Conservation (phyloP, 2,329 filamentous ascomycete genomes). For the Lasiodiplodia hormozganensis region DNA sequence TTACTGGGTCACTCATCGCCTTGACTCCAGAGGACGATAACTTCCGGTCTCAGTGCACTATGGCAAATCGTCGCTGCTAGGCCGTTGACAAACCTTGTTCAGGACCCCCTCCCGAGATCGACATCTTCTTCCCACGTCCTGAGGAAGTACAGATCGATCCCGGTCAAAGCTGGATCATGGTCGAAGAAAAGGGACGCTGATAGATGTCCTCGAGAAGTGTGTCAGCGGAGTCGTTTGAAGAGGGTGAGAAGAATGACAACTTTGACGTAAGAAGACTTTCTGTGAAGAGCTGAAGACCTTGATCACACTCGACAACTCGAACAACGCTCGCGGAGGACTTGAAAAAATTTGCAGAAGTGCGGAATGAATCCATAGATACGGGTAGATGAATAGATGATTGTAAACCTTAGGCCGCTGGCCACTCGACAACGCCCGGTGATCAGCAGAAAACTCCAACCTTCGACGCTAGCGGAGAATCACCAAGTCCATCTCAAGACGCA, state of each 20-base stretch:
- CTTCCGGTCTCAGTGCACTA: constrained; percentile 70
- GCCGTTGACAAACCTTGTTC: constrained; percentile 66
- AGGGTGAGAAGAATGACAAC: too few relatives aligned
- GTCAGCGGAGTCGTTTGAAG: too few relatives aligned
- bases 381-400: neutral
- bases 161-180: constrained; percentile 74
- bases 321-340: neutral
- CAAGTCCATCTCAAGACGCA: neutral
- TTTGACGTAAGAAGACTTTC: too few relatives aligned
- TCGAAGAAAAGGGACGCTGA: constrained; percentile 65
- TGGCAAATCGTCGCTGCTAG: constrained; percentile 76
- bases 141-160: constrained; percentile 73
- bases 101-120: constrained; percentile 73
- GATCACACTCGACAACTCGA: neutral
- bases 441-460: neutral
- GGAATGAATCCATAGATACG: neutral
- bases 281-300: too few relatives aligned
- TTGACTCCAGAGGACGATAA: constrained; percentile 63
- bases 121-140: constrained; percentile 72
- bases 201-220: too few relatives aligned
- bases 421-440: neutral
- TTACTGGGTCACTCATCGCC: constrained; percentile 62
- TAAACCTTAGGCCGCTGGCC: neutral
- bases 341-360: rapidly evolving
- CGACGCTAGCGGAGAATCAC: neutral